phyloP scores from a whole-genome alignment of 139 green algal genomes.

The Chlorella sp. region DNA sequence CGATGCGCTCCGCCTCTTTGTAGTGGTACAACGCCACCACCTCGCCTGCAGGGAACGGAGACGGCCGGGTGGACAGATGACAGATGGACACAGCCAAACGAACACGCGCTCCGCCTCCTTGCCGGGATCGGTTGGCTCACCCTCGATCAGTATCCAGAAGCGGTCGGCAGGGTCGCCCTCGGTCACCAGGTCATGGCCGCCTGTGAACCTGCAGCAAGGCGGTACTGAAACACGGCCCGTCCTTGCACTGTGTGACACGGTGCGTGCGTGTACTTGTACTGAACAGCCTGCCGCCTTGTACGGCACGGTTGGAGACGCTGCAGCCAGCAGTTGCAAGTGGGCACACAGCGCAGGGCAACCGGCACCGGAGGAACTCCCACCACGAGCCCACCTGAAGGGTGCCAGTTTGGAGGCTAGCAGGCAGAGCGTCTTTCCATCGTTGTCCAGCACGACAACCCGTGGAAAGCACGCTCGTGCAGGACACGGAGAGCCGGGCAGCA shows the following conservation, averaged over 20 bases:
- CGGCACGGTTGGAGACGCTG: too few relatives aligned
- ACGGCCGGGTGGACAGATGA: neutral
- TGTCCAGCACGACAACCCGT: neutral
- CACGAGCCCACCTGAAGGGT: constrained; percentile 19
- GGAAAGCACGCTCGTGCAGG: neutral
- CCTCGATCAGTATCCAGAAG: constrained; percentile 43
- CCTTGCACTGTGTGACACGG: too few relatives aligned
- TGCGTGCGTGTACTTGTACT: too few relatives aligned
- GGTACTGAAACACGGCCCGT: too few relatives aligned
- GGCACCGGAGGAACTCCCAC: too few relatives aligned
- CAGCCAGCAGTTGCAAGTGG: too few relatives aligned
- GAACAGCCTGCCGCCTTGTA: too few relatives aligned
- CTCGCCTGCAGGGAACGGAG: constrained; percentile 17
- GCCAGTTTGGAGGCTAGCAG: constrained; percentile 22
- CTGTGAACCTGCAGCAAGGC: constrained; percentile 19
- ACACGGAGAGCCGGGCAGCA: neutral
- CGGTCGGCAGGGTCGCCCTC: constrained; percentile 43
- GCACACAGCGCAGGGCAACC: too few relatives aligned
- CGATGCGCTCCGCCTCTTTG: constrained; percentile 15
- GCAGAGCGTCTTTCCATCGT: neutral
- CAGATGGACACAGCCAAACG: too few relatives aligned
- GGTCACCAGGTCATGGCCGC: constrained; percentile 34
- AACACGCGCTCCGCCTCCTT: too few relatives aligned
- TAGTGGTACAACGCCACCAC: constrained; percentile 35
- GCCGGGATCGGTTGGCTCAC: too few relatives aligned